Evolutionary conservation across 257 asterid genomes (phyloP), one percentile per base, ranked within the genome.

Genomic region (Prunella vulgaris): DNA sequence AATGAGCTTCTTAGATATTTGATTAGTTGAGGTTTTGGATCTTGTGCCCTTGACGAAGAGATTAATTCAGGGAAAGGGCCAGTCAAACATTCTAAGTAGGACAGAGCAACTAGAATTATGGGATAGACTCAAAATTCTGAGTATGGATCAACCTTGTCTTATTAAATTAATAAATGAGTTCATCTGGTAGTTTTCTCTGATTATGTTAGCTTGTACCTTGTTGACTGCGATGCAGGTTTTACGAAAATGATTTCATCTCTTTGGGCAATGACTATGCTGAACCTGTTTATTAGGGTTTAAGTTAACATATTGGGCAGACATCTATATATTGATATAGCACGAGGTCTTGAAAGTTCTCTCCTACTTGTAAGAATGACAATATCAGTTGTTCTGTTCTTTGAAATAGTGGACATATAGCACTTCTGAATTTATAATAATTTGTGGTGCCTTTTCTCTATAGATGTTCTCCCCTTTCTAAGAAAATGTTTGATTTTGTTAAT

Each of bases 321-420:
- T 80, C 86, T 92, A 4, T 92, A 89, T 75, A 83, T 92, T 0
- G 92, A 87, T 73, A 87, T 93, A 0, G 97, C 96, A n/a, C 90
- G 92, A 66, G 90, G 82, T 73, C 84, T 89, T 75, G 95, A 90
- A 81, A 84, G 79, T 76, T 82, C 92, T 68, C 76, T 33, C 17
- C 83, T 77, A 21, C 84, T 80, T 65, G 97, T 92, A 87, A 88
- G 96, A 74, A 73, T 66, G 27, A 52, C 52, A 56, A 70, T 48
- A 48, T 28, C 32, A 32, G 49, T 54, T 48, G 49, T 54, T 48
- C n/a, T 40, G 21, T 38, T 25, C 51, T 42, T 53, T 40, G 15
- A 54, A 10, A 53, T 53, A 4, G 17, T 25, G 37, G 24, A 24
- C 25, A 56, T 24, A 25, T 21, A 10, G 0, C 24, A 25, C 62